Evolutionary conservation across 352 stramenopile genomes (phyloP).

Genomic region (Globisporangium rhizosaccharum): DNA sequence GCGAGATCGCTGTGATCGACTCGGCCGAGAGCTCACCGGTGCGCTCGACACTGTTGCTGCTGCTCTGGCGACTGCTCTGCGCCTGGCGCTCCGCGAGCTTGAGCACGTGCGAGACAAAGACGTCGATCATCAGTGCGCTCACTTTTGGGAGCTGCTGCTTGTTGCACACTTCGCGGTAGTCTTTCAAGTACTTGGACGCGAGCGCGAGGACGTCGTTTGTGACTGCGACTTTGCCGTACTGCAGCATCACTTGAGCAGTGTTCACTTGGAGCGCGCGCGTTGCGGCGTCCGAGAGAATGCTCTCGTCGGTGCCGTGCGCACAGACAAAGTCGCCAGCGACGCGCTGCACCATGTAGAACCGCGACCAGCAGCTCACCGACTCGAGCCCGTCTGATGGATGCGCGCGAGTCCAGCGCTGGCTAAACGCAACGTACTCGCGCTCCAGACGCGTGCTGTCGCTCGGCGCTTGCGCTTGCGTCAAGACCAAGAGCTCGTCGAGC

Average conservation of each 20-base stretch:
- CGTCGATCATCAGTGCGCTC: constrained; percentile 71
- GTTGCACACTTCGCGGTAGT: constrained; percentile 73
- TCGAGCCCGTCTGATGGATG: constrained; percentile 44
- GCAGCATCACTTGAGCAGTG: constrained; percentile 46
- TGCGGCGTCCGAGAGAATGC: constrained; percentile 24
- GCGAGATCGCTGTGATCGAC: constrained; percentile 38
- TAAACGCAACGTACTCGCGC: constrained; percentile 20
- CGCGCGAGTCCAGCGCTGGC: constrained; percentile 30
- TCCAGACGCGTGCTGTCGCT: constrained; percentile 7
- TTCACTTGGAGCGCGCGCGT: constrained; percentile 25
- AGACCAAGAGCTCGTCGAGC: constrained; percentile 43
- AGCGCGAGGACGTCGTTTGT: constrained; percentile 65
- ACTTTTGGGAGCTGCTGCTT: constrained; percentile 59
- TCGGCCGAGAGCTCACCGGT: constrained; percentile 11
- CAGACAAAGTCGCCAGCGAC: constrained; percentile 28
- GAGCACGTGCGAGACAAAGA: constrained; percentile 77
- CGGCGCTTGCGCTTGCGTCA: constrained; percentile 11
- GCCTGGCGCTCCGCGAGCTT: constrained; percentile 64
- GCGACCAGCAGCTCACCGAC: constrained; percentile 51
- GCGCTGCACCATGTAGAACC: constrained; percentile 58
- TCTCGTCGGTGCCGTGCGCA: constrained; percentile 20
- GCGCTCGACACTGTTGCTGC: neutral
- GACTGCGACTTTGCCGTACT: constrained; percentile 61
- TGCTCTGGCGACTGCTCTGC: constrained; percentile 21
- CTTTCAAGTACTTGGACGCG: constrained; percentile 70